Evolutionary conservation across 108 stramenopile species (phyloP).

Genomic region (Fragilaria radians): DNA sequence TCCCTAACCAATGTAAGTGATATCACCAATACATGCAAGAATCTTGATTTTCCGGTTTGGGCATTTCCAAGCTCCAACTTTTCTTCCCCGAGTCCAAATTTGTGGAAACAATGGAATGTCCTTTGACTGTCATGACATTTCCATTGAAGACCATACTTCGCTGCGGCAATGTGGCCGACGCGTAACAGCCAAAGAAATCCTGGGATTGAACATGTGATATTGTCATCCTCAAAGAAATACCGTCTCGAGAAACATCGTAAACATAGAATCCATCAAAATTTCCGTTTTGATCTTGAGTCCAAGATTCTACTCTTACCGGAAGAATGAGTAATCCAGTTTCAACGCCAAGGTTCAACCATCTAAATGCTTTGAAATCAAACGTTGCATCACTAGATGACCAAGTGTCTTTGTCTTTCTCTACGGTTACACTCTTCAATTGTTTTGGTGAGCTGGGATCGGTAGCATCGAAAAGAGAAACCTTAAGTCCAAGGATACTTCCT

Average conservation of each 20-base stretch:
- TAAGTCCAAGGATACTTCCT: slow-evolving; percentile 29
- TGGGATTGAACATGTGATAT: slow-evolving; percentile 19
- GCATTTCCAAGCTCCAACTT: slow-evolving; percentile 1
- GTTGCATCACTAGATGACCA: slow-evolving; percentile 24
- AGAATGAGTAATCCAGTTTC: slow-evolving; percentile 32
- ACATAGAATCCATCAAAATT: slow-evolving; percentile 42
- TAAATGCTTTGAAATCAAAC: slow-evolving; percentile 38
- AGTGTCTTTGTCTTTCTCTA: slow-evolving; percentile 18
- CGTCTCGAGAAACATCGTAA: slow-evolving; percentile 20
- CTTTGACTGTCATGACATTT: slow-evolving; percentile 34
- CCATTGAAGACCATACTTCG: slow-evolving; percentile 44
- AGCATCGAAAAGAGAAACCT: slow-evolving; percentile 41
- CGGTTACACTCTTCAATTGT: slow-evolving; percentile 16
- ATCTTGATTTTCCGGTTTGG: neutral
- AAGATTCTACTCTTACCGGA: slow-evolving; percentile 14
- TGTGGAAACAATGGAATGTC: slow-evolving; percentile 22
- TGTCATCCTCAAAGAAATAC: slow-evolving; percentile 18
- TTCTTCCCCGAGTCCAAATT: slow-evolving; percentile 19
- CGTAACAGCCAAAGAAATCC: slow-evolving; percentile 14
- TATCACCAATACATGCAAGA: neutral
- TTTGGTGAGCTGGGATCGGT: slow-evolving; percentile 13
- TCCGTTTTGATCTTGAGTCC: slow-evolving; percentile 10
- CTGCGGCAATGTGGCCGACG: slow-evolving; percentile 14
- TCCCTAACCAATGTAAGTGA: no score
- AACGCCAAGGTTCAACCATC: slow-evolving; percentile 17